A percentile compares a stretch with the other conserved stretches of the same genome.
Conservation (phyloP, 1,284 basidiomycete genomes). For the Golubevia sp. region DNA sequence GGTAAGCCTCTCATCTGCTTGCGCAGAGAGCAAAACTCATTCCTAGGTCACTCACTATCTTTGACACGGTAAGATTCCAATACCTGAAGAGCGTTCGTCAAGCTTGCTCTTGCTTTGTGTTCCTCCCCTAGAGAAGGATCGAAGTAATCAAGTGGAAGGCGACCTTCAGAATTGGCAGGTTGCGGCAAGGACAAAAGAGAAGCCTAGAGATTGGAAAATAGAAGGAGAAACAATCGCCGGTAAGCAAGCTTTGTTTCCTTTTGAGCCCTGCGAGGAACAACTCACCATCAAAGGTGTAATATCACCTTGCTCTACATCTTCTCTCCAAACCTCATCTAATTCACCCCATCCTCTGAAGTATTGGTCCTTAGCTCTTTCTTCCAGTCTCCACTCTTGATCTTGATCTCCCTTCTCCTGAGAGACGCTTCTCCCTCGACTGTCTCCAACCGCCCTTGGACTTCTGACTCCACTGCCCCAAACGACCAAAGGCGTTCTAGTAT, state of each 20-base stretch:
- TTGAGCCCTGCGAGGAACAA: neutral
- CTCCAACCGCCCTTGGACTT: slow-evolving; percentile 8
- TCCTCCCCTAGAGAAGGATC: slow-evolving; percentile 54
- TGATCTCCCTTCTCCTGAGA: neutral
- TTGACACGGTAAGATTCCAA: slow-evolving; percentile 81
- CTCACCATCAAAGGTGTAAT: slow-evolving; percentile 75
- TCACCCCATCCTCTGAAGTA: slow-evolving; percentile 42
- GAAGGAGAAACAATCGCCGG: neutral
- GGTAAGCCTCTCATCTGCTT: too few relatives aligned
- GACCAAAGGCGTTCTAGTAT: slow-evolving; percentile 82
- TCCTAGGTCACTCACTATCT: slow-evolving; percentile 66
- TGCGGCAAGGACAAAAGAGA: slow-evolving; percentile 36
- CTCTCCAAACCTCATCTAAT: slow-evolving; percentile 23
- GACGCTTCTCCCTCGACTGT: neutral
- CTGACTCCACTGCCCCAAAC: slow-evolving; percentile 75
- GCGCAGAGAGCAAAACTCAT: too few relatives aligned
- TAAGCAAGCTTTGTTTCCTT: neutral
- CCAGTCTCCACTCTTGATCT: slow-evolving; percentile 7
- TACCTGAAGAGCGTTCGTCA: slow-evolving; percentile 77
- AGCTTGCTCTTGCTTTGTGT: slow-evolving; percentile 68
- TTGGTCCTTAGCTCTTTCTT: slow-evolving; percentile 12
- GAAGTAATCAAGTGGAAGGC: slow-evolving; percentile 56
- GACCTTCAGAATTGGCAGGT: slow-evolving; percentile 62
- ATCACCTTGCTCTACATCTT: slow-evolving; percentile 80
- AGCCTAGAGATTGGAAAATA: slow-evolving; percentile 21